Percentiles rank a stretch among this genome's conserved stretches.
These are phyloP conservation scores for Chalciporus chontae DNA, from an alignment of 768 basidiomycete genomes.

Conservation along the genomic window DNA sequence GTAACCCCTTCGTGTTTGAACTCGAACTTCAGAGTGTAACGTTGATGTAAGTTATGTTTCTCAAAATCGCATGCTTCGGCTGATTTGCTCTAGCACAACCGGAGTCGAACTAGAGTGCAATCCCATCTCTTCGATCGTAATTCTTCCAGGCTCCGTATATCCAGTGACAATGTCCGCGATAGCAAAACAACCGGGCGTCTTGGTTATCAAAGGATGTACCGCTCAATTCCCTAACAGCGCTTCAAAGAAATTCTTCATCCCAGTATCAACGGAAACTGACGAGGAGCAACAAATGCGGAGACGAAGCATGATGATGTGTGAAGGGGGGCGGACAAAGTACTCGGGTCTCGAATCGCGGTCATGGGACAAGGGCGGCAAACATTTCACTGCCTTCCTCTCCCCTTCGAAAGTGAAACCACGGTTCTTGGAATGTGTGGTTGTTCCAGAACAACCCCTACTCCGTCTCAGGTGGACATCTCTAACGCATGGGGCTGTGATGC, in stretches of 20 bases:
- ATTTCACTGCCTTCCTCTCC: slow-evolving; percentile 28
- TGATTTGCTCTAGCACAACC: slow-evolving; percentile 57
- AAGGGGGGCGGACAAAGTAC: slow-evolving; percentile 69
- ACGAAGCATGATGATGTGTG: slow-evolving; percentile 59
- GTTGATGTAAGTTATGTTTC: slow-evolving; percentile 55
- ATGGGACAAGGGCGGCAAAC: slow-evolving; percentile 51
- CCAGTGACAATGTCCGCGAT: slow-evolving; percentile 67
- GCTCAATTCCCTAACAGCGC: slow-evolving; percentile 74
- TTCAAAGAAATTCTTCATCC: slow-evolving; percentile 69
- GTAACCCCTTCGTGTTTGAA: slow-evolving; percentile 91
- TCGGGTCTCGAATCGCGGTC: slow-evolving; percentile 68
- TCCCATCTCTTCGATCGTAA: slow-evolving; percentile 50
- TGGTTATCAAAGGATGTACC: slow-evolving; percentile 74
- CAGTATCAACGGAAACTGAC: slow-evolving; percentile 68
- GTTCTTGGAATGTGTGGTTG: slow-evolving; percentile 79
- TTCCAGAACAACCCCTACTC: slow-evolving; percentile 84
- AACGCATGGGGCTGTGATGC: slow-evolving; percentile 90
- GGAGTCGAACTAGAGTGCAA: slow-evolving; percentile 73
- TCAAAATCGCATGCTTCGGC: not conserved
- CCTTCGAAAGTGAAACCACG: slow-evolving; percentile 31
- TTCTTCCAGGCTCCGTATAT: slow-evolving; percentile 76
- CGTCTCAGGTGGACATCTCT: slow-evolving; percentile 85
- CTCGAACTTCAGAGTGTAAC: slow-evolving; percentile 80
- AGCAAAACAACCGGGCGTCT: slow-evolving; percentile 58
- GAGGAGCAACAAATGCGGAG: slow-evolving; percentile 55